Evolutionary conservation across 306 rosid genomes (phyloP), one percentile per base, ranked within the genome.

Genomic region (Lagenaria siceraria): DNA sequence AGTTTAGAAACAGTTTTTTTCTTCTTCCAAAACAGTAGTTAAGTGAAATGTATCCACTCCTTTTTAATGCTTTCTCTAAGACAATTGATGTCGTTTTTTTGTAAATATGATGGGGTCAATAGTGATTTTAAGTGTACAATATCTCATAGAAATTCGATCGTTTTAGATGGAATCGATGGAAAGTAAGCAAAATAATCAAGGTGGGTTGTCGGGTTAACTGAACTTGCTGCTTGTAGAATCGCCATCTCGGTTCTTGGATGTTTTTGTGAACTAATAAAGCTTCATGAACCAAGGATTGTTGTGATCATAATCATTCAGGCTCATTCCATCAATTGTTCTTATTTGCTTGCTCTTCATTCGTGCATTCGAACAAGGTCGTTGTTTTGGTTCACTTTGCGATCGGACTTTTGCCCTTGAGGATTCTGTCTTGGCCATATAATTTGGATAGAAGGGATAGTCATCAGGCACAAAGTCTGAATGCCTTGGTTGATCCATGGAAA

Each of bases 311-410:
- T 87, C 87, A 55, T 83, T 83, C 79, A 27, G 40, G 24, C 4
- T 35, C 51, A 53, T 78, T 43, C 76, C 80, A 27, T 78, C 69
- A 4, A 24, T 59, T 25, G 62, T 71, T 77, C 87, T 89, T 49
- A 53, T 76, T 25, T 78, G 82, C 85, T 85, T 87, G 81, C 7
- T 79, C 79, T 81, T 87, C 43, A 78, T 81, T 71, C 54, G 83
- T 64, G 8, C 78, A 56, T 68, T 84, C 31, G 54, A 25, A 56
- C 63, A 81, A 4, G 98, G 96, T 62, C 98, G 75, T 79, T 90
- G 93, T 84, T 81, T 95, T 19, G 97, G 99, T 79, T 90, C 97
- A 78, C 99, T 95, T 73, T 83, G 89, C 40, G 96, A 90, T 81
- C 97, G 85, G 25, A 81, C 77, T 85, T 92, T 92, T 8, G 96